Evolutionary conservation across 129 eudicot genomes (phyloP).

Genomic region (Helichrysum umbraculigerum): DNA sequence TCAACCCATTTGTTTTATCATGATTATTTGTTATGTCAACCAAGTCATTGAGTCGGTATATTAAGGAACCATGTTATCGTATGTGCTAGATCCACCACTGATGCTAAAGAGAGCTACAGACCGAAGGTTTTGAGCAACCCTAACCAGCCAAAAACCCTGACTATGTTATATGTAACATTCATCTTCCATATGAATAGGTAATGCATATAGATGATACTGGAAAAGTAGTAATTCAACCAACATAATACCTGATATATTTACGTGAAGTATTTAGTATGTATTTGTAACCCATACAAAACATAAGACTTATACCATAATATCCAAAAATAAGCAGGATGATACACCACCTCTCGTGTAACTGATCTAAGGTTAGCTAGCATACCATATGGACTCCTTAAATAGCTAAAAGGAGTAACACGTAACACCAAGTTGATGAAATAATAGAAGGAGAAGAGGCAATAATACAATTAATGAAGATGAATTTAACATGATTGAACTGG

Average conservation of each 20-base stretch:
- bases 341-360: slow-evolving; percentile 5
- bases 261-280: slow-evolving; percentile 21
- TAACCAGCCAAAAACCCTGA: background rate
- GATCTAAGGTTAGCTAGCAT: slow-evolving; percentile 14
- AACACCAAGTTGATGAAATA: slow-evolving; percentile 22
- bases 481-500: slow-evolving; percentile 7
- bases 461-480: slow-evolving; percentile 29
- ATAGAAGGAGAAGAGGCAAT: slow-evolving; percentile 34
- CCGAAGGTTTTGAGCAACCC: background rate
- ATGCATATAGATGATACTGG: background rate
- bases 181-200: background rate
- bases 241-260: slow-evolving; percentile 27
- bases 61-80: too few species aligned
- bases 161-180: too few species aligned
- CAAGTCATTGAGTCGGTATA: too few species aligned
- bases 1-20: too few species aligned
- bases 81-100: too few species aligned
- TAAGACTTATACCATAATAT: slow-evolving; percentile 6
- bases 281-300: slow-evolving; percentile 25
- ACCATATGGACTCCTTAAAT: slow-evolving; percentile 16
- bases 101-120: background rate
- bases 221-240: background rate
- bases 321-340: slow-evolving; percentile 21
- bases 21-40: too few species aligned
- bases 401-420: slow-evolving; percentile 14